These are phyloP conservation scores for Starmerella floris DNA, from an alignment of 805 yeast species.

Conservation along the genomic window DNA sequence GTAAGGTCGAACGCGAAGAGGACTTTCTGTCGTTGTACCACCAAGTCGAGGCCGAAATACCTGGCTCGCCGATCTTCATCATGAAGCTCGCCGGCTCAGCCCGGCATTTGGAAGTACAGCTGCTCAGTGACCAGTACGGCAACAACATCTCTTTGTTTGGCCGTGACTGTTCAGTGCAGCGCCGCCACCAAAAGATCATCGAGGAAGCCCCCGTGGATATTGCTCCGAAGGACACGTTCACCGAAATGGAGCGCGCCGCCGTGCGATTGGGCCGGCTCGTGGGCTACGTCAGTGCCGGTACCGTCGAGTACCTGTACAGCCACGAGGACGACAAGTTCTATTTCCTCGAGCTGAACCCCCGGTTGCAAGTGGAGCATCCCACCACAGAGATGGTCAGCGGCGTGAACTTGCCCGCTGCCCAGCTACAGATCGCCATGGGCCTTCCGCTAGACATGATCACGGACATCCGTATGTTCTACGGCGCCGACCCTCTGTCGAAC, in stretches of 20 bases:
- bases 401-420: slow-evolving; percentile 96
- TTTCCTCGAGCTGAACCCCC: slow-evolving; percentile 92
- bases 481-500: slow-evolving; percentile 88
- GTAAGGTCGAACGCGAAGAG: slow-evolving; percentile 79
- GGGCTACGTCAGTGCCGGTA: slow-evolving; percentile 98
- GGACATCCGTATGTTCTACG: slow-evolving; percentile 85
- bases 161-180: slow-evolving; percentile 98
- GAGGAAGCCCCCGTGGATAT: slow-evolving; percentile 99
- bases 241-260: slow-evolving; percentile 91
- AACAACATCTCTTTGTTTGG: slow-evolving; percentile 94
- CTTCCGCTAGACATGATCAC: slow-evolving; percentile 88
- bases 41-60: slow-evolving; percentile 95
- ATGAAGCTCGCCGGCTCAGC: slow-evolving; percentile 97
- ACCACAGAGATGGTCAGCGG: slow-evolving; percentile 99
- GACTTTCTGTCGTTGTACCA: slow-evolving; percentile 65
- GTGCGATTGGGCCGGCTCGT: slow-evolving; percentile 92
- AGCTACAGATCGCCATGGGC: slow-evolving; percentile 99
- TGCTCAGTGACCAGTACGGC: slow-evolving; percentile 96
- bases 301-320: slow-evolving; percentile 92
- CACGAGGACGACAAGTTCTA: slow-evolving; percentile 89
- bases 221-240: slow-evolving; percentile 75
- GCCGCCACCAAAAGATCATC: slow-evolving; percentile 97
- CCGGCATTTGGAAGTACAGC: slow-evolving; percentile 94
- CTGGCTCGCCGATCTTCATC: slow-evolving; percentile 96
- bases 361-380: slow-evolving; percentile 99